Base-by-base conservation (phyloP, 2,329 filamentous ascomycete genomes). In the Aspergillus awamori region DNA sequence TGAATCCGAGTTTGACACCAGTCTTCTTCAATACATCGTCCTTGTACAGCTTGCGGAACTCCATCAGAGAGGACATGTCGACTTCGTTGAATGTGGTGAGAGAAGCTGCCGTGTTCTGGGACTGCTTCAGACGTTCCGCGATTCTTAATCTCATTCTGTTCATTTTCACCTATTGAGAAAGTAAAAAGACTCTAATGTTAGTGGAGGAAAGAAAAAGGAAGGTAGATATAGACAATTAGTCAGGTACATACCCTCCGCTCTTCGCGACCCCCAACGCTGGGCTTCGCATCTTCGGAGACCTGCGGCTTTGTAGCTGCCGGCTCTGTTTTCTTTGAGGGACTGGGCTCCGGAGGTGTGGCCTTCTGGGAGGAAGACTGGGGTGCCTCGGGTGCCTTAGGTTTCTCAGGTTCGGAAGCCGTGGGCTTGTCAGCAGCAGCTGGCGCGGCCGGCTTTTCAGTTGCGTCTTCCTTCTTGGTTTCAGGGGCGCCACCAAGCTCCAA, bases 1-100 rank as follows among this genome's bases (percentile, higher is more conserved):
- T 98, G 83, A 98, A 99, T n/a, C 95, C 95, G 57, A 99, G 89
- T 84, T 98, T 99, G 61, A 98, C 90, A 48, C 93, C 94, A 8
- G 92, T 95, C 84, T 94, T 96, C 86, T 98, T 97, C 60, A 98
- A 83, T 22, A 97, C 83, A 62, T 97, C 93, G 62, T 98, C 94
- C 84, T 98, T 98, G 86, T 98, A 98, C 51, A 93, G 84, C 79
- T 96, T 97, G 70, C 95, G 90, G 83, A 99, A 94, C 65, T 97
- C 92, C 90, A 98, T 97, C 53, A 99, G 84, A 22, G 90, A 92
- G 33, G 94, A 96, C 95, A 99, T 99, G 78, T 99, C 95, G 63
- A 99, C 95, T 80, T 98, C 94, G 79, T 99, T 97, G 86, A 99
- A 99, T 26, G 95, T 99, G 52, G 95, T 98, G 57, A 99, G 84